phyloP scores from a whole-genome alignment of 805 yeast species.

The Metschnikowia colocasiae region DNA sequence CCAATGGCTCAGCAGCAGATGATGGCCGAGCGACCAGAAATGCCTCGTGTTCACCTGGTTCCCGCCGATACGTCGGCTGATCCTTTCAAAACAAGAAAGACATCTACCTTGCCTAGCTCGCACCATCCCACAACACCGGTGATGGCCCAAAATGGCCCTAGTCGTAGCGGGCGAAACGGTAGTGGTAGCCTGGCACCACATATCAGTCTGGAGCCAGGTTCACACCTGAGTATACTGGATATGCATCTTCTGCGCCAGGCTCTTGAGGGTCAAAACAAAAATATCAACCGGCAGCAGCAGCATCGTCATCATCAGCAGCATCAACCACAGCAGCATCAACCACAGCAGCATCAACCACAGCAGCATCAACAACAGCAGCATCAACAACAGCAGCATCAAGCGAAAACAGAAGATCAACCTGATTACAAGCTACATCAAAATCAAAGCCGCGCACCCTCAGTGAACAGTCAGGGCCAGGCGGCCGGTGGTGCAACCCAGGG shows the following conservation, averaged over 20 bases:
- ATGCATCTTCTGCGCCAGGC: background rate
- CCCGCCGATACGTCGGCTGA: background rate
- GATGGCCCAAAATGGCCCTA: background rate
- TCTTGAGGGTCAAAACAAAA: conserved; percentile 5
- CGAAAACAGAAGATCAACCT: conserved; percentile 6
- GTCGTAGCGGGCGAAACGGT: background rate
- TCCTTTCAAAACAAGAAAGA: background rate
- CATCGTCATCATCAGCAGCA: background rate
- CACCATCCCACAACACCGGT: conserved; percentile 13
- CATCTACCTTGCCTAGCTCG: conserved; percentile 5
- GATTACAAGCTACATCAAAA: background rate
- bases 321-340: conserved; percentile 1
- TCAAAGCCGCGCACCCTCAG: background rate
- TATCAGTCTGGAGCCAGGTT: background rate
- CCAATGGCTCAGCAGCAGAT: background rate
- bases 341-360: background rate
- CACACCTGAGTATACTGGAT: background rate
- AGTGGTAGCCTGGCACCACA: background rate
- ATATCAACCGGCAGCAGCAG: conserved; percentile 4
- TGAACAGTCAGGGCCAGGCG: background rate
- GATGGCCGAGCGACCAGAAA: conserved; percentile 2
- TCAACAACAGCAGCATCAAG: background rate
- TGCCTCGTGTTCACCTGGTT: conserved; percentile 5
- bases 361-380: background rate
- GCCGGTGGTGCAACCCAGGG: background rate